Evolutionary conservation across 2,329 filamentous ascomycete species (phyloP), one percentile per base, ranked within the genome.

Genomic region (Bipolaris oryzae): DNA sequence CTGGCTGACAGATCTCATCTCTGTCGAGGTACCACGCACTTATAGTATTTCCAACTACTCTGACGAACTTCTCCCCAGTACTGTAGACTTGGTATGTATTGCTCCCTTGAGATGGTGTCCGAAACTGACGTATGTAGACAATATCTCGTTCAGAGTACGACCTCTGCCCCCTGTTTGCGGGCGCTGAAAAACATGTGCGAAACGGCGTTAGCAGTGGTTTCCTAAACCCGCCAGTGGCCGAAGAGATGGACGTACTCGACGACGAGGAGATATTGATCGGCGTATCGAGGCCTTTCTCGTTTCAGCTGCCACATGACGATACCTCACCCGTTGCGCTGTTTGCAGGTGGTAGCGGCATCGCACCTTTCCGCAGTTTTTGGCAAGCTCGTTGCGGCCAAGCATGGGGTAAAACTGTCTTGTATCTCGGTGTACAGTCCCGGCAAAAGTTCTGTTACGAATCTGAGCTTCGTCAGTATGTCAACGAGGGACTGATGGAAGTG

Each of bases 161-260:
- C 16, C 69, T 84, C 0, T 81, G 77, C 44, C 71, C 78, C 5
- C 62, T 64, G 10, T 66, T 67, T 31, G 53, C 65, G 6, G 53
- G 57, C 11, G 52, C 45, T 44, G 31, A 47, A 15, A 63, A 64
- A 41, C 50, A 63, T 15, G 62, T 64, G 1, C 76, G 81, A 2
- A 75, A 78, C 5, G 82, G 82, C 9, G 81, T 85, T 0, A 80
- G 80, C 15, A 84, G 82, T 53, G 81, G 81, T 5, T 84, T 84
- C 63, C 74, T 85, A n/a, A 85, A 85, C 50, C 82, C 82, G 0
- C 70, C 69, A n/a, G 70, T 80, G 1, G 67, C 65, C 31, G 78
- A 80, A 1, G 76, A 68, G 28, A 69, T 78, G 56, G 74, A 42
- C 38, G 62, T 63, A 3, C 60, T 64, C 13, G 71, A 71, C 3